phyloP scores from a whole-genome alignment of 305 asterid genomes.

The Ilex paraguariensis region DNA sequence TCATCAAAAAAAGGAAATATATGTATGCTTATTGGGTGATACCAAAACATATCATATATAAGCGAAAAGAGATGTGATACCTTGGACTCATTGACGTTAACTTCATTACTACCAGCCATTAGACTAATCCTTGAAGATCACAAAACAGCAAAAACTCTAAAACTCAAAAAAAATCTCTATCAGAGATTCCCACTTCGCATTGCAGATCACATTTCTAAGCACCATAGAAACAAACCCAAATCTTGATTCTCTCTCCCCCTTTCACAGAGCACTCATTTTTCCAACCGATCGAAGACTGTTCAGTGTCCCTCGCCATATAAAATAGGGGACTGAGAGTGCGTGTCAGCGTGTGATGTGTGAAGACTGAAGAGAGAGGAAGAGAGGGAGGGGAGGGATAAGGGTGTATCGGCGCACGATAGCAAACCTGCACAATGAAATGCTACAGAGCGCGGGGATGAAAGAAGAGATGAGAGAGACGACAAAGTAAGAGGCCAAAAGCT shows the following conservation, averaged over 20 bases:
- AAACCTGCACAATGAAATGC: background rate
- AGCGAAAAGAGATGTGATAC: no score
- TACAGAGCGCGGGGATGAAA: conserved; percentile 1
- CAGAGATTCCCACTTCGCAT: background rate
- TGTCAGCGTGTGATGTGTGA: no score
- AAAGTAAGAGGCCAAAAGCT: conserved; percentile 10
- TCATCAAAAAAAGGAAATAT: no score
- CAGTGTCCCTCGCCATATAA: no score
- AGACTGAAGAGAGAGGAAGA: background rate
- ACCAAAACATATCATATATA: no score
- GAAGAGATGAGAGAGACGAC: conserved; percentile 7
- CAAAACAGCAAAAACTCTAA: background rate
- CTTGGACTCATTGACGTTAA: conserved; percentile 16
- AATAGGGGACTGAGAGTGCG: no score
- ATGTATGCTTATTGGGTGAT: no score
- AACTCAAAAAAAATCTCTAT: background rate
- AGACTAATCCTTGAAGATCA: background rate
- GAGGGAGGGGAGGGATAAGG: conserved; percentile 9
- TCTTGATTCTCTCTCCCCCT: no score
- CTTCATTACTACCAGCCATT: conserved; percentile 20
- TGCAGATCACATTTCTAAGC: conserved; percentile 12
- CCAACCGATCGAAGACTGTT: no score
- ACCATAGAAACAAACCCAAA: background rate
- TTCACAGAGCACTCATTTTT: no score
- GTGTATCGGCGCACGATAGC: conserved; percentile 6